These are phyloP conservation scores for Bacidia rubella DNA, from an alignment of 495 filamentous ascomycete species.

Conservation along the genomic window DNA sequence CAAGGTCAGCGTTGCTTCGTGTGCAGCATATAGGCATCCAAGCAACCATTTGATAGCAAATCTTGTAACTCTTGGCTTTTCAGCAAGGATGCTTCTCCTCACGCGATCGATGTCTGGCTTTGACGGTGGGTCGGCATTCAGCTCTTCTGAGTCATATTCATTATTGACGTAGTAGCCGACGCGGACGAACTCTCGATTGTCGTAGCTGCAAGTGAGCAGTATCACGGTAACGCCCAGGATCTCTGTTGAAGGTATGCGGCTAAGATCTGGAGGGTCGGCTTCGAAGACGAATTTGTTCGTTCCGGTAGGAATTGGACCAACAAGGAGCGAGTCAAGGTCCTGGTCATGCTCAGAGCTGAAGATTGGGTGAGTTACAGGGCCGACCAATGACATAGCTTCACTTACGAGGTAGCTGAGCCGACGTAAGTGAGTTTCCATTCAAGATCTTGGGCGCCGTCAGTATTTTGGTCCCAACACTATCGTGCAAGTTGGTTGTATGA, in stretches of 20 bases:
- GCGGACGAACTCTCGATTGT: slow-evolving; percentile 90
- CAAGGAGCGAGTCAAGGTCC: slow-evolving; percentile 90
- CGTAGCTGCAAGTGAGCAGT: slow-evolving; percentile 91
- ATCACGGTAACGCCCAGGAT: slow-evolving; percentile 96
- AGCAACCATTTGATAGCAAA: slow-evolving; percentile 98
- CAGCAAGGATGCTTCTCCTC: slow-evolving; percentile 78
- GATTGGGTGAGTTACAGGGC: slow-evolving; percentile 13
- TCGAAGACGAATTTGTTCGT: slow-evolving; percentile 99
- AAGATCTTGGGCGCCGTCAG: slow-evolving; percentile 48
- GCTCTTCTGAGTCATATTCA: slow-evolving; percentile 86
- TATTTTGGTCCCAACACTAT: not conserved
- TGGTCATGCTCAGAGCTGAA: slow-evolving; percentile 86
- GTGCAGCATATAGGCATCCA: not conserved
- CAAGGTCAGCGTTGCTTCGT: not conserved
- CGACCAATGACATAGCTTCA: slow-evolving; percentile 9
- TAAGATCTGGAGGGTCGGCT: slow-evolving; percentile 79
- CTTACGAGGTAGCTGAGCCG: slow-evolving; percentile 90
- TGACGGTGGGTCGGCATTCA: slow-evolving; percentile 72
- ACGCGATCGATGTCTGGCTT: slow-evolving; percentile 89
- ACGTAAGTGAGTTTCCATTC: slow-evolving; percentile 99
- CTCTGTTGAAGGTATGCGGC: slow-evolving; percentile 81
- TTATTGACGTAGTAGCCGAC: slow-evolving; percentile 99
- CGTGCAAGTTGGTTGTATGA: slow-evolving; percentile 24
- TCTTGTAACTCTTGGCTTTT: slow-evolving; percentile 92
- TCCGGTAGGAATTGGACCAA: slow-evolving; percentile 90